Evolutionary conservation across 345 rosid species (phyloP).

Genomic region (Pelargonium nanum): DNA sequence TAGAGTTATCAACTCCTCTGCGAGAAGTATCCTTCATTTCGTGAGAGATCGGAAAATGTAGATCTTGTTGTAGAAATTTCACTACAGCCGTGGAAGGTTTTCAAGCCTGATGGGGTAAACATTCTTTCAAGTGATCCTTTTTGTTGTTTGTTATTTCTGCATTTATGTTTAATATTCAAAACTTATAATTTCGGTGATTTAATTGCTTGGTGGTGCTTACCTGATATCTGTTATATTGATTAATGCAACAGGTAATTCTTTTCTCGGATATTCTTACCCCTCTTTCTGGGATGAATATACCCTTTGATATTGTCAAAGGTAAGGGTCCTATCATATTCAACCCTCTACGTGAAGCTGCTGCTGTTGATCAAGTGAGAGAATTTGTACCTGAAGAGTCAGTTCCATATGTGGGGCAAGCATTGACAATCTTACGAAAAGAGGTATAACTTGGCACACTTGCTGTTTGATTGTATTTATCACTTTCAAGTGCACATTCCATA

Average conservation of each 20-base stretch:
- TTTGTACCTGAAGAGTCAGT: constrained; percentile 77
- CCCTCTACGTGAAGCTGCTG: constrained; percentile 60
- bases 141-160: background rate
- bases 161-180: too few species aligned
- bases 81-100: constrained; percentile 97
- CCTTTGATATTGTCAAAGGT: constrained; percentile 91
- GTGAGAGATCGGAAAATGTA: constrained; percentile 91
- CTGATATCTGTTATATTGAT: constrained; percentile 1
- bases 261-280: constrained; percentile 98
- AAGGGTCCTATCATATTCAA: constrained; percentile 86
- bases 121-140: background rate
- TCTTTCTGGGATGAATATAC: constrained; percentile 97
- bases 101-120: constrained; percentile 87
- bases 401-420: constrained; percentile 94
- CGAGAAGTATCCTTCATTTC: constrained; percentile 84
- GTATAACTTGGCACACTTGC: constrained; percentile 18
- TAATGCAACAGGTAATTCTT: constrained; percentile 61
- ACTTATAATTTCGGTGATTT: background rate
- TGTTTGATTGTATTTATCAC: too few species aligned
- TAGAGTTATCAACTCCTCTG: constrained; percentile 83
- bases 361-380: constrained; percentile 72
- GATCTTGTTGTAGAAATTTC: constrained; percentile 96
- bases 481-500: too few species aligned
- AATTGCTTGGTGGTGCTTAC: background rate
- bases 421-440: constrained; percentile 76